phyloP scores from a whole-genome alignment of 2,329 filamentous ascomycete species.

The Fusarium subglutinans region DNA sequence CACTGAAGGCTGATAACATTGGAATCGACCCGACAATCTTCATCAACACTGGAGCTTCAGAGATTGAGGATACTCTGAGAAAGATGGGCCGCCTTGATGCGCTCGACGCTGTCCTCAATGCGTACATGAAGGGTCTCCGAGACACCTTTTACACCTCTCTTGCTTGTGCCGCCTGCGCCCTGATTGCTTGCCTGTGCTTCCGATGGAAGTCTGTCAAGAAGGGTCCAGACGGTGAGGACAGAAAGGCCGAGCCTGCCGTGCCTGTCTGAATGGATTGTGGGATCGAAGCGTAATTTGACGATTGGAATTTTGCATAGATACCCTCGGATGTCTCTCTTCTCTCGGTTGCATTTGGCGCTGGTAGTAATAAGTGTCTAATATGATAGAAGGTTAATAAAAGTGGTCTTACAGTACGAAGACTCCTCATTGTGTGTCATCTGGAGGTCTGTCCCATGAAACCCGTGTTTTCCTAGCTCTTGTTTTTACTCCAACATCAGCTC shows the following conservation, averaged over 20 bases:
- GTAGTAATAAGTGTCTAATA: conserved; percentile 17
- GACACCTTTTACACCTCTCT: conserved; percentile 63
- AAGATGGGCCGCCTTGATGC: conserved; percentile 53
- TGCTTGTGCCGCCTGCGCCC: conserved; percentile 57
- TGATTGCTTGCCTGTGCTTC: conserved; percentile 55
- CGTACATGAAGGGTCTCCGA: conserved; percentile 61
- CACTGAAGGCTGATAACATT: conserved; percentile 57
- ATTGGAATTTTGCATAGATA: conserved; percentile 40
- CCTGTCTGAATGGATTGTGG: conserved; percentile 29
- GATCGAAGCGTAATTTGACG: not conserved
- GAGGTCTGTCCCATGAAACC: conserved; percentile 52
- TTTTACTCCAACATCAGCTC: conserved; percentile 43
- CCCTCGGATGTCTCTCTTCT: conserved; percentile 39
- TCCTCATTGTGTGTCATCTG: conserved; percentile 52
- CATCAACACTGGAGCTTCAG: conserved; percentile 62
- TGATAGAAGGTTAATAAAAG: conserved; percentile 14
- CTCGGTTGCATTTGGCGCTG: conserved; percentile 20
- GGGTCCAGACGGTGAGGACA: conserved; percentile 42
- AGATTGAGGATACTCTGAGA: conserved; percentile 57
- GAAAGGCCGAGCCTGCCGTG: conserved; percentile 39
- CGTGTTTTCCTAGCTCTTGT: conserved; percentile 20
- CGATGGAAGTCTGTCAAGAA: conserved; percentile 66
- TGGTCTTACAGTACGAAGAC: not conserved
- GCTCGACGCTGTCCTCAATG: conserved; percentile 54
- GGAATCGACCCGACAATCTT: conserved; percentile 59